These are phyloP conservation scores for Suillus variegatus DNA, from an alignment of 768 basidiomycete genomes.

Conservation along the genomic window DNA sequence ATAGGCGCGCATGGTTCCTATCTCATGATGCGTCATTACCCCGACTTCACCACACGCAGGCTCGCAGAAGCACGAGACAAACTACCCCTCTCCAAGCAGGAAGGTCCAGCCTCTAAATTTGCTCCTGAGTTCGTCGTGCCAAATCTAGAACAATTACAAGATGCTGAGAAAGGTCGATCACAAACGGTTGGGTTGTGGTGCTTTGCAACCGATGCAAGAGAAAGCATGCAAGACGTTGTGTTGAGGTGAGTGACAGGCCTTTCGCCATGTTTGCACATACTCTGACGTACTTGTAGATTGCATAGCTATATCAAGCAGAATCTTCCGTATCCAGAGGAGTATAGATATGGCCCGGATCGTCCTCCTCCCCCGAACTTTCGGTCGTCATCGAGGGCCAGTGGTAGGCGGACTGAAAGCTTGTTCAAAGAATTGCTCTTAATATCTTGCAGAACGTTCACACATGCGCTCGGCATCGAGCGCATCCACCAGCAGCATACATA, in stretches of 20 bases:
- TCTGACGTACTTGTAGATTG: conserved; percentile 40
- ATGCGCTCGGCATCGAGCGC: conserved; percentile 33
- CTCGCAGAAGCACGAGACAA: conserved; percentile 37
- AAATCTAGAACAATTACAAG: conserved; percentile 43
- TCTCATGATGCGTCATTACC: conserved; percentile 74
- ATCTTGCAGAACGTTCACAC: conserved; percentile 23
- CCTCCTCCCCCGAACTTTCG: conserved; percentile 60
- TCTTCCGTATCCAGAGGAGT: conserved; percentile 70
- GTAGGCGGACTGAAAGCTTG: conserved; percentile 13
- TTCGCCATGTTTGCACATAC: background rate
- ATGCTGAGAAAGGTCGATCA: conserved; percentile 55
- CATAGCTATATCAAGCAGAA: conserved; percentile 69
- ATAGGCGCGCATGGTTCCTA: conserved; percentile 60
- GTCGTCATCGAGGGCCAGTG: conserved; percentile 31
- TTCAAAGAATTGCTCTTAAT: conserved; percentile 11
- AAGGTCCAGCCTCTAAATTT: conserved; percentile 45
- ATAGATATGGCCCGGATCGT: conserved; percentile 64
- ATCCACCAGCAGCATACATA: conserved; percentile 35
- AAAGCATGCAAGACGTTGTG: conserved; percentile 73
- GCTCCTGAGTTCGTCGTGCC: conserved; percentile 47
- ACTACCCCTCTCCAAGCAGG: conserved; percentile 23
- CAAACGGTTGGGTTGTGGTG: conserved; percentile 77
- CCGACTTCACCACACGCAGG: conserved; percentile 60
- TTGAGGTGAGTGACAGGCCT: conserved; percentile 47
- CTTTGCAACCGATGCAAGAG: conserved; percentile 65